Conservation (phyloP, 306 rosid species). For the Lotus japonicus region DNA sequence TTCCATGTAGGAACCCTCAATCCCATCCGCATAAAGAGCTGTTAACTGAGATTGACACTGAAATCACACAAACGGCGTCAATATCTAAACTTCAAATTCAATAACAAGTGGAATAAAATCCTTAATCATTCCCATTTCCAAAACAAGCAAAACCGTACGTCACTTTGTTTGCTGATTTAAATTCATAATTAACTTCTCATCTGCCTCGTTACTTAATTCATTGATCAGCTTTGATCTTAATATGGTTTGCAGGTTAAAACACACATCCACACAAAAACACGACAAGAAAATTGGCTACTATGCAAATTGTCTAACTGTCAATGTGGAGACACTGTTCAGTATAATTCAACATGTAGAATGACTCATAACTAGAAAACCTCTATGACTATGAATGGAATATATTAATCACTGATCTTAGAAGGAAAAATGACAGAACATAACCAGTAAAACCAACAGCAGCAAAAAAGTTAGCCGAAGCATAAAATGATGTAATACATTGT, state of each 20-base stretch:
- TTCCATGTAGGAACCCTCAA: conserved; percentile 85
- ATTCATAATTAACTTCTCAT: neutral
- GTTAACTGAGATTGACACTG: conserved; percentile 93
- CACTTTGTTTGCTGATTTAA: neutral
- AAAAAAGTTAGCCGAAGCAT: neutral
- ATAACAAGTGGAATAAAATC: conserved; percentile 1
- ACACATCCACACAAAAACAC: neutral
- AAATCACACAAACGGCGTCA: conserved; percentile 30
- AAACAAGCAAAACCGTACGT: neutral
- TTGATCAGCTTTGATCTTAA: neutral
- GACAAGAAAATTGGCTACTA: neutral
- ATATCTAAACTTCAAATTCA: conserved; percentile 11
- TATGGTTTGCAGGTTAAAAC: neutral
- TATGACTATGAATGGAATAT: neutral
- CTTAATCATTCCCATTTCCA: neutral
- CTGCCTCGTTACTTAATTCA: conserved; percentile 5
- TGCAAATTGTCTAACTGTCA: neutral
- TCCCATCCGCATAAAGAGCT: conserved; percentile 85
- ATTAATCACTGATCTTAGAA: neutral
- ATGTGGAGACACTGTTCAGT: neutral
- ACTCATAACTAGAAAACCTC: neutral
- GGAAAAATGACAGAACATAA: neutral
- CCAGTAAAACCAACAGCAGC: neutral
- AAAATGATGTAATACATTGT: neutral
- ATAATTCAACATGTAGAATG: conserved; percentile 16